These are phyloP conservation scores for Arthrocladium fulminans DNA, from an alignment of 2,329 filamentous ascomycete genomes.

Conservation along the genomic window DNA sequence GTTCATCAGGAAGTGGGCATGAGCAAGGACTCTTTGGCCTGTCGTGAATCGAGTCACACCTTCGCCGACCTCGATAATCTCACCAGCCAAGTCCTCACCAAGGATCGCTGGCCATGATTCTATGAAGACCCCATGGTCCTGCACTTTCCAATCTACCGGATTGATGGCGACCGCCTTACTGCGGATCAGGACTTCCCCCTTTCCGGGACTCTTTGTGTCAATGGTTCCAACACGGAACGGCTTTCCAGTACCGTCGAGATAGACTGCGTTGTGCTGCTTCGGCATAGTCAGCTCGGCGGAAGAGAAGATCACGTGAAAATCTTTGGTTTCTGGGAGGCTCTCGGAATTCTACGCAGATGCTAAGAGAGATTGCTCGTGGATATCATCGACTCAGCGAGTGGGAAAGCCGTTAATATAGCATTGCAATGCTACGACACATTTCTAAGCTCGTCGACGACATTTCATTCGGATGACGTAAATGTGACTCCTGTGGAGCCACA, in stretches of 20 bases:
- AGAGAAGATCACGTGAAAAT: not conserved
- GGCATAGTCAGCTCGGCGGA: too few species aligned
- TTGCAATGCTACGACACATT: not conserved
- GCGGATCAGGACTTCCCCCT: conserved; percentile 21
- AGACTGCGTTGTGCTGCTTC: conserved; percentile 3
- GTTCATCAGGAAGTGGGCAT: conserved; percentile 17
- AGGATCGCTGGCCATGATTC: conserved; percentile 25
- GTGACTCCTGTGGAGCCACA: too few species aligned
- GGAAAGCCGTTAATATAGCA: too few species aligned
- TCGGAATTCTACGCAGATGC: too few species aligned
- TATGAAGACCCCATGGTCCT: conserved; percentile 18
- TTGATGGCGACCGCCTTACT: conserved; percentile 25
- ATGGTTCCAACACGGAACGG: conserved; percentile 19
- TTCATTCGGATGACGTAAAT: not conserved
- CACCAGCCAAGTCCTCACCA: conserved; percentile 25
- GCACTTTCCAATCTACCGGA: conserved; percentile 29
- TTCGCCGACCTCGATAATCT: conserved; percentile 25
- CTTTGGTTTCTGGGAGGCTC: not conserved
- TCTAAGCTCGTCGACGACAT: not conserved
- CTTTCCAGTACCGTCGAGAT: conserved; percentile 7
- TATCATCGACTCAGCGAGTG: too few species aligned
- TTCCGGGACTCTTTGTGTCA: conserved; percentile 13
- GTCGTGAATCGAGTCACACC: conserved; percentile 22
- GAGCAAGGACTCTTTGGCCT: conserved; percentile 28
- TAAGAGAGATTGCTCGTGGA: too few species aligned